phyloP scores from a whole-genome alignment of 768 basidiomycete species.

The Pleurotus citrinopileatus region DNA sequence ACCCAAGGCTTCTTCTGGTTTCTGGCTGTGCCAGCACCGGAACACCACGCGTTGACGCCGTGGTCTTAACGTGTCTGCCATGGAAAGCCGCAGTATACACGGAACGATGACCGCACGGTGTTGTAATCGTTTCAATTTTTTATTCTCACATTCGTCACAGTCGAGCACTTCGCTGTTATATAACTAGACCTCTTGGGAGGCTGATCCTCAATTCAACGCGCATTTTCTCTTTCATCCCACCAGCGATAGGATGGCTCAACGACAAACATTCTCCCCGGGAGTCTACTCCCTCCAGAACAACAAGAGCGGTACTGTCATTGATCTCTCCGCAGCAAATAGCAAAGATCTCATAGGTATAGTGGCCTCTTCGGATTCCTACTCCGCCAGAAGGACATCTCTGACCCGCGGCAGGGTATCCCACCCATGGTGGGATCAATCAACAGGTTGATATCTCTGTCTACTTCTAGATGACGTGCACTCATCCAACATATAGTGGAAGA shows the following conservation, averaged over 20 bases:
- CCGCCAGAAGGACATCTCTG: too few species aligned
- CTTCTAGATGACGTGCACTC: not conserved
- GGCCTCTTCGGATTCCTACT: too few species aligned
- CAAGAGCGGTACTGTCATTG: not conserved
- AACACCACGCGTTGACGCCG: too few species aligned
- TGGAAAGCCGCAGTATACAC: too few species aligned
- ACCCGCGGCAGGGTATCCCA: not conserved
- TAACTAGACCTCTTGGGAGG: too few species aligned
- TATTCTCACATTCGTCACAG: too few species aligned
- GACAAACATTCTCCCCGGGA: not conserved
- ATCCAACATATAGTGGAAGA: not conserved
- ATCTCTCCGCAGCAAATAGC: not conserved
- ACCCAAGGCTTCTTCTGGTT: too few species aligned
- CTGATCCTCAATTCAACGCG: conserved; percentile 15
- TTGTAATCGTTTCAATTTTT: too few species aligned
- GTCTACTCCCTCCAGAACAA: not conserved
- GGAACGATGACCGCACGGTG: too few species aligned
- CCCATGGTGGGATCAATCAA: not conserved
- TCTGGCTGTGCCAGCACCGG: too few species aligned
- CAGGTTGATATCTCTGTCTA: not conserved
- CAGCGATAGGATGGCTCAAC: not conserved
- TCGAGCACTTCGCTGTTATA: too few species aligned
- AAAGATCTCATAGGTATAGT: not conserved
- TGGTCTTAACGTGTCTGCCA: too few species aligned
- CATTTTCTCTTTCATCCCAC: not conserved